These are phyloP conservation scores for Hanseniaspora vineae DNA, from an alignment of 805 yeast genomes.

Conservation along the genomic window DNA sequence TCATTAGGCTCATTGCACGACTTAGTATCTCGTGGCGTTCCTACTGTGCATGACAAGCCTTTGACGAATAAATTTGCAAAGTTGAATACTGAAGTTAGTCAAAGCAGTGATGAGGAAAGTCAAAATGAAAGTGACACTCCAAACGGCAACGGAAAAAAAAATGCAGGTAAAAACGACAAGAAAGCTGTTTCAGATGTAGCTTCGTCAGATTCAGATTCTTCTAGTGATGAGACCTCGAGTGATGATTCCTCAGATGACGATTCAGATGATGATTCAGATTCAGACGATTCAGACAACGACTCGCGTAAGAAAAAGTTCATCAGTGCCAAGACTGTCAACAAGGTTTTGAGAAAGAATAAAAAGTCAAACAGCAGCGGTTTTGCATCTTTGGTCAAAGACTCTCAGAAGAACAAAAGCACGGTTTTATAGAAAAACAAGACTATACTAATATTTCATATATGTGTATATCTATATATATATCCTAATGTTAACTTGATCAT, in stretches of 20 bases:
- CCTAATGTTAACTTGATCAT: too few species aligned
- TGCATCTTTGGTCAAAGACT: constrained; percentile 35
- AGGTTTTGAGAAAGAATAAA: constrained; percentile 26
- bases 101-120: constrained; percentile 3
- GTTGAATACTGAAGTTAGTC: not conserved
- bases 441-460: not conserved
- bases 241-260: constrained; percentile 9
- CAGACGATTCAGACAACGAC: constrained; percentile 9
- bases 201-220: too few species aligned
- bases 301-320: constrained; percentile 23
- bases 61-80: constrained; percentile 3
- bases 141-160: not conserved
- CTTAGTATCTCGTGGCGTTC: constrained; percentile 50
- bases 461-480: not conserved
- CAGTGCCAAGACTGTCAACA: constrained; percentile 32
- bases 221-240: constrained; percentile 5
- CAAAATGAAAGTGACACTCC: constrained; percentile 1
- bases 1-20: constrained; percentile 45
- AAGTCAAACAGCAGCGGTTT: constrained; percentile 31
- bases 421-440: not conserved
- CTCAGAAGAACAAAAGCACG: constrained; percentile 15
- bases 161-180: too few species aligned
- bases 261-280: constrained; percentile 9
- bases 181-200: too few species aligned
- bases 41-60: constrained; percentile 44